Evolutionary conservation across 805 yeast genomes (phyloP).

Genomic region (Yarrowia osloensis): DNA sequence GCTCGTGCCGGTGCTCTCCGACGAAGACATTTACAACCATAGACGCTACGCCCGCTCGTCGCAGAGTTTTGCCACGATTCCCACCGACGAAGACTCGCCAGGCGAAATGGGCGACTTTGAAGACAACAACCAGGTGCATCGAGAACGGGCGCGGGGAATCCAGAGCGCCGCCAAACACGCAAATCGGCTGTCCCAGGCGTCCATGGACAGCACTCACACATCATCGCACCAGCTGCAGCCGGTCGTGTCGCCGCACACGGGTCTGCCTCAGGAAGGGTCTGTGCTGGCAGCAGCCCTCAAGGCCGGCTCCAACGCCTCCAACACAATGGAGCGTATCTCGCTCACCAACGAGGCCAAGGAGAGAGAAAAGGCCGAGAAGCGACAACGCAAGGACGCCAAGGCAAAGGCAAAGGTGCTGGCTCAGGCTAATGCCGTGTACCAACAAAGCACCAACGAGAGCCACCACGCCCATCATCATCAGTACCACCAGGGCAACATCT

Average conservation of each 20-base stretch:
- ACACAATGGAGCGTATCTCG: conserved; percentile 26
- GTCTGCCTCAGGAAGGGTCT: conserved; percentile 25
- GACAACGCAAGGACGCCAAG: conserved; percentile 18
- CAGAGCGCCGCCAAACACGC: conserved; percentile 29
- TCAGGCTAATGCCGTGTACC: conserved; percentile 17
- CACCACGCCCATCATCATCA: conserved; percentile 9
- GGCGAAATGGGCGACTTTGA: conserved; percentile 24
- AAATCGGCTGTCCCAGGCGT: conserved; percentile 21
- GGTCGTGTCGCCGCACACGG: conserved; percentile 23
- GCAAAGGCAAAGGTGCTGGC: conserved; percentile 20
- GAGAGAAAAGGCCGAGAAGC: conserved; percentile 18
- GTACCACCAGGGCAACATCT: conserved; percentile 19
- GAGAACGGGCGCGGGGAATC: conserved; percentile 2
- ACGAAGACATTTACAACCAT: conserved; percentile 20
- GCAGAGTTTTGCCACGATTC: conserved; percentile 22
- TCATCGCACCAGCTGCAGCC: conserved; percentile 7
- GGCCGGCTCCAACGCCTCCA: conserved; percentile 26
- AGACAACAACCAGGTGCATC: not conserved
- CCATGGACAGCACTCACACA: conserved; percentile 7
- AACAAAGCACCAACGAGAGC: not conserved
- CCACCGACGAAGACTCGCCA: conserved; percentile 27
- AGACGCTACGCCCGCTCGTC: conserved; percentile 2
- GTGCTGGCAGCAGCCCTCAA: conserved; percentile 26
- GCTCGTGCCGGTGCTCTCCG: conserved; percentile 17
- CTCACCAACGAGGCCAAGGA: conserved; percentile 22